Conservation (phyloP, 2,329 filamentous ascomycete species). For the Fusarium piperis region DNA sequence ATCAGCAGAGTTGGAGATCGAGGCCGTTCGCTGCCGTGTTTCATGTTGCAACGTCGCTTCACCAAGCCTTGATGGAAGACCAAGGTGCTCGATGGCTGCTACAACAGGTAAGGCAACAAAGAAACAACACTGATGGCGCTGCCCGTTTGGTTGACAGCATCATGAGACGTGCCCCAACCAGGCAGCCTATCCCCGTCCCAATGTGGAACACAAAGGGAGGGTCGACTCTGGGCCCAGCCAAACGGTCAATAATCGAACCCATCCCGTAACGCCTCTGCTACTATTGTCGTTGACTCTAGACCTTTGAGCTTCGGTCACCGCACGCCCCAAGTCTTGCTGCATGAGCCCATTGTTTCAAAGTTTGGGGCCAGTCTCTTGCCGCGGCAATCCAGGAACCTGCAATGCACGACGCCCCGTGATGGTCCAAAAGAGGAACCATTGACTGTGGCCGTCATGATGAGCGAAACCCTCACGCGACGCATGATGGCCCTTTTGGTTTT, state of each 20-base stretch:
- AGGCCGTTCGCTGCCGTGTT: conserved; percentile 21
- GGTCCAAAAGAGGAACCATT: background rate
- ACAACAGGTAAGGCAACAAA: conserved; percentile 1
- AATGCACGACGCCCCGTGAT: background rate
- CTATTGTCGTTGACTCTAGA: background rate
- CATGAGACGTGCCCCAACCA: background rate
- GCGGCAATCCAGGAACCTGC: conserved; percentile 13
- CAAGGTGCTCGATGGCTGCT: conserved; percentile 3
- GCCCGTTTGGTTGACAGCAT: background rate
- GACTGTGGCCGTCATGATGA: background rate
- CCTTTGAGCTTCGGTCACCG: background rate
- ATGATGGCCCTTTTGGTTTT: background rate
- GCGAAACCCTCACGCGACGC: background rate
- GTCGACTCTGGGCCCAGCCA: background rate
- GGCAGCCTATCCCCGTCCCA: background rate
- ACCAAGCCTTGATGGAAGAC: conserved; percentile 2
- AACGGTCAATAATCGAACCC: conserved; percentile 1
- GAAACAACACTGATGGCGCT: background rate
- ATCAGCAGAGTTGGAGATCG: conserved; percentile 13
- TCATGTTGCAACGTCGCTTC: conserved; percentile 21
- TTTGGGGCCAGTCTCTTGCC: background rate
- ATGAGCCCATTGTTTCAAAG: background rate
- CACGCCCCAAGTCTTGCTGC: background rate
- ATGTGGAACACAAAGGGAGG: background rate
- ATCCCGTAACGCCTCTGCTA: background rate